Conservation (phyloP, 1,139 yeast genomes). For the Hansenula lynferdii region DNA sequence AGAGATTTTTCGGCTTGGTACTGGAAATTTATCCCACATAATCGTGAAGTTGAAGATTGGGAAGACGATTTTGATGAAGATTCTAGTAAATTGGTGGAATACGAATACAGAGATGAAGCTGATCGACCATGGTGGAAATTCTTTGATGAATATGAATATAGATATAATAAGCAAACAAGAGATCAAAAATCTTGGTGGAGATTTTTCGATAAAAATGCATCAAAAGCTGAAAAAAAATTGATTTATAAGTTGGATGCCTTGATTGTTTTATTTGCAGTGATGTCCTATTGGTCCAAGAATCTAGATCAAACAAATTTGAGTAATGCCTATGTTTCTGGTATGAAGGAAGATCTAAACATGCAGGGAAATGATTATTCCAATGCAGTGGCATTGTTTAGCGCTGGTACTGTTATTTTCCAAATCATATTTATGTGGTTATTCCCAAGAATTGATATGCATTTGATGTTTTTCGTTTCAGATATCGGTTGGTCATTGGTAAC, state of each 20-base stretch:
- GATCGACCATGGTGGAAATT: conserved; percentile 57
- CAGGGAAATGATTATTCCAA: conserved; percentile 30
- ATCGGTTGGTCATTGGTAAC: conserved; percentile 36
- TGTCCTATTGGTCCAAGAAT: background rate
- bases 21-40: conserved; percentile 1
- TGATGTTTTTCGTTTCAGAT: conserved; percentile 11
- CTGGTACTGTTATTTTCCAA: conserved; percentile 22
- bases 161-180: conserved; percentile 35
- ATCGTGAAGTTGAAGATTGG: conserved; percentile 4
- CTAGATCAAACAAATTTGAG: conserved; percentile 29
- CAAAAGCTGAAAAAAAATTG: conserved; percentile 42
- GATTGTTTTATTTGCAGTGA: background rate
- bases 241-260: conserved; percentile 44
- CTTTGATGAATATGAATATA: conserved; percentile 57
- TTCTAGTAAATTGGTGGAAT: background rate
- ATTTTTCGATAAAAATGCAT: conserved; percentile 3
- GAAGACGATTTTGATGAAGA: background rate
- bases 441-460: conserved; percentile 12
- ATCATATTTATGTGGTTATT: conserved; percentile 15
- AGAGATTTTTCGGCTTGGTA: background rate
- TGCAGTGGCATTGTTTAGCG: conserved; percentile 21
- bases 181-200: conserved; percentile 2
- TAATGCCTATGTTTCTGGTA: conserved; percentile 42
- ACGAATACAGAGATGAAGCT: conserved; percentile 57
- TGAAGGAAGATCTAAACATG: conserved; percentile 38